phyloP scores from a whole-genome alignment of 345 rosid genomes.

The Citrus medica region DNA sequence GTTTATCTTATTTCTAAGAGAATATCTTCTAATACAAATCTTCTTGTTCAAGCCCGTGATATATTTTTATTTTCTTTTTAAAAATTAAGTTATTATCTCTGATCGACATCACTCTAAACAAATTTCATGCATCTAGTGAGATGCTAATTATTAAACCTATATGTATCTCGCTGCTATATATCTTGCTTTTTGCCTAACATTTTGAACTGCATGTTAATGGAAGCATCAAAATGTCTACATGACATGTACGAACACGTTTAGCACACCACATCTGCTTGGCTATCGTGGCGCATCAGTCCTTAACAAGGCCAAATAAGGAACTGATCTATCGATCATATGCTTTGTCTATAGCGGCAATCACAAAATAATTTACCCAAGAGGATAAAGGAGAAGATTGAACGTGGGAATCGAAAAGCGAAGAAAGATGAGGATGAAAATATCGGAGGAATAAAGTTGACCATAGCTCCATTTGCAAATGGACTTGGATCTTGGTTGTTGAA shows the following conservation, averaged over 20 bases:
- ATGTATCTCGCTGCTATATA: too few species aligned
- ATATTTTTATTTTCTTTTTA: too few species aligned
- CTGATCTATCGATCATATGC: neutral
- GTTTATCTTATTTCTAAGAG: neutral
- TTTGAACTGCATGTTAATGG: too few species aligned
- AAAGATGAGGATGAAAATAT: neutral
- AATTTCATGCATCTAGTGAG: too few species aligned
- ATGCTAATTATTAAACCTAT: too few species aligned
- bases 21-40: neutral
- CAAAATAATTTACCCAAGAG: neutral
- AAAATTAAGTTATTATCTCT: too few species aligned
- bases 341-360: neutral
- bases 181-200: too few species aligned
- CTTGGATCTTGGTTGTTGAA: constrained; percentile 4
- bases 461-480: neutral
- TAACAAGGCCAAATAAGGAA: neutral
- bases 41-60: neutral
- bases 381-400: neutral
- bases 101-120: too few species aligned
- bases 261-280: too few species aligned
- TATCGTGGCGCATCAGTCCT: too few species aligned
- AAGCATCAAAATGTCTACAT: too few species aligned
- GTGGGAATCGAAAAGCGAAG: neutral
- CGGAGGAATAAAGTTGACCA: constrained; percentile 8
- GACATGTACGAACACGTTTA: too few species aligned